Evolutionary conservation across 2,329 filamentous ascomycete species (phyloP), one percentile per base, ranked within the genome.

Genomic region (Alternaria sp.): DNA sequence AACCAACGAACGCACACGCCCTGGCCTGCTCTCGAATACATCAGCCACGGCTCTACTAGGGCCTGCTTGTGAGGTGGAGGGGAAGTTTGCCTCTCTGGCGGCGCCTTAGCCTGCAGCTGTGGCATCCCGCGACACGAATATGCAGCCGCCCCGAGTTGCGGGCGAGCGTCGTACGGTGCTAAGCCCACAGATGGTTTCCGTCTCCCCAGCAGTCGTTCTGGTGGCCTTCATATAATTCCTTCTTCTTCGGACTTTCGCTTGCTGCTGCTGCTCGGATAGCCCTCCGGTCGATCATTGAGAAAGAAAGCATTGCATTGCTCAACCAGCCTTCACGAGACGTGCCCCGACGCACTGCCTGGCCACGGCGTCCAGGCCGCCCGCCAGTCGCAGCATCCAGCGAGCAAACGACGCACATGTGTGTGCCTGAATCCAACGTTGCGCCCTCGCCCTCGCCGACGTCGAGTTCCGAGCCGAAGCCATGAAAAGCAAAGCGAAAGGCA

Each of bases 401-500:
- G 51, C 55, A 41, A 26, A 44, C 31, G 24, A 52, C 54, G 34
- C 52, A 37, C 42, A 54, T 60, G 62, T 60, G 39, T 60, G 62
- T 60, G 39, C 62, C 58, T 59, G 54, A 46, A 44, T 26, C 13
- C 28, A 45, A 37, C 46, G 17, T 50, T 48, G 26, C 58, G 61
- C 64, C 58, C 49, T 60, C 58, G 61, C 64, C 58, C 49, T 60
- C 41, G 57, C 58, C 51, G 57, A 52, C 54, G 54, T 44, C 54
- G 57, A 53, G 31, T 36, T 23, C 39, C 44, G 54, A 54, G 52
- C 64, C 67, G 58, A 36, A 55, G 63, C 68, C 66, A 76, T 76
- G 72, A 69, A 55, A 60, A 69, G 58, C 52, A 74, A 63, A 65
- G 56, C 58, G 51, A 72, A 58, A 62, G 59, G 56, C 36, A 51